Conservation (phyloP, 1,284 basidiomycete species). For the Boletus coffeatus region DNA sequence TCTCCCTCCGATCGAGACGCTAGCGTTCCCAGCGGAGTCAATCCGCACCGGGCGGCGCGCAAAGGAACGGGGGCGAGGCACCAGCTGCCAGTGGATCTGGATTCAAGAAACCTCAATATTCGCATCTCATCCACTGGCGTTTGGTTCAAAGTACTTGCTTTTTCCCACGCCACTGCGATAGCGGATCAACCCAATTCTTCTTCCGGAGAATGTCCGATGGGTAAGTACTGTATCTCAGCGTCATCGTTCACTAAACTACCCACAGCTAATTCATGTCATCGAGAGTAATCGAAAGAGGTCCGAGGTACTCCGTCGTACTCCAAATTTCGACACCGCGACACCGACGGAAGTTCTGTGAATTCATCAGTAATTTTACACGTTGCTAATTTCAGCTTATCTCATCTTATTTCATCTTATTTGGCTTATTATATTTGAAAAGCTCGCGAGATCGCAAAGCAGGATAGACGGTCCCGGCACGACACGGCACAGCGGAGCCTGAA, state of each 20-base stretch:
- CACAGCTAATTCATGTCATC: neutral
- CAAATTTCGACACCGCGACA: neutral
- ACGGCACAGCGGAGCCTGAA: no score
- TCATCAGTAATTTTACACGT: no score
- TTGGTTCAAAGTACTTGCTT: neutral
- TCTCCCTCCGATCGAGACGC: conserved; percentile 12
- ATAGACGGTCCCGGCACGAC: no score
- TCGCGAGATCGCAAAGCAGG: no score
- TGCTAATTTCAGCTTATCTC: no score
- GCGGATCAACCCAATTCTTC: neutral
- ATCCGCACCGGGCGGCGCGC: neutral
- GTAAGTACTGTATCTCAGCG: neutral
- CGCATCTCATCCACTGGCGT: neutral
- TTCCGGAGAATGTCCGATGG: neutral
- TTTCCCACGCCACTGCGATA: neutral
- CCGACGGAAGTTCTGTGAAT: neutral
- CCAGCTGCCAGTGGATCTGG: neutral
- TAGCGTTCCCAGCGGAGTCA: conserved; percentile 11
- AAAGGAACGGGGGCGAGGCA: conserved; percentile 12
- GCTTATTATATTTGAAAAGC: no score
- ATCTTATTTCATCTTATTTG: no score
- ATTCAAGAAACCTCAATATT: neutral
- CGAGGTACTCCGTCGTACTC: neutral
- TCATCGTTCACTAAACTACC: neutral
- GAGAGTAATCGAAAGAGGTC: neutral